Conservation (phyloP, 2,329 filamentous ascomycete genomes). For the Aspergillus ustus region DNA sequence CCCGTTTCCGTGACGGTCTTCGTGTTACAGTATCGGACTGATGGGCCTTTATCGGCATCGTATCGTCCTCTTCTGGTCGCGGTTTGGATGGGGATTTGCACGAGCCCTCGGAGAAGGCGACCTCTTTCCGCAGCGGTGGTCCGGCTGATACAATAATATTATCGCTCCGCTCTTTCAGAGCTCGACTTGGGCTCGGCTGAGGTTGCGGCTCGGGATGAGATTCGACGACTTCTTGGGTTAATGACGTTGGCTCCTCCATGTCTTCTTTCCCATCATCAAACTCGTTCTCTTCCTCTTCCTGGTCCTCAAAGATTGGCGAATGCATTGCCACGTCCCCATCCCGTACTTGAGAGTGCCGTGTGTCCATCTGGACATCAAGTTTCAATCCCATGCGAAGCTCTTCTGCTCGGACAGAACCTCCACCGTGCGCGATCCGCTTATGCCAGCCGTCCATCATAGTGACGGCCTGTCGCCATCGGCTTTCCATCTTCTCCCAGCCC, state of each 20-base stretch:
- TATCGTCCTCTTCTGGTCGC: conserved; percentile 38
- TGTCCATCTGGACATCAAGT: conserved; percentile 43
- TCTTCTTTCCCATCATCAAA: conserved; percentile 32
- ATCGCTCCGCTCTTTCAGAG: conserved; percentile 42
- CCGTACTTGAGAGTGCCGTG: conserved; percentile 23
- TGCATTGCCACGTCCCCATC: conserved; percentile 31
- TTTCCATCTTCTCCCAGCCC: conserved; percentile 94
- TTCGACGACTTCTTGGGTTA: conserved; percentile 27
- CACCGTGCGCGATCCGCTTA: conserved; percentile 66
- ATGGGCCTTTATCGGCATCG: conserved; percentile 39
- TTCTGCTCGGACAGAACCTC: conserved; percentile 47
- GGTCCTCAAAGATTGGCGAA: conserved; percentile 39
- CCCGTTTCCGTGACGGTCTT: conserved; percentile 32
- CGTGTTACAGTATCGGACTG: conserved; percentile 36
- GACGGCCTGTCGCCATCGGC: conserved; percentile 85
- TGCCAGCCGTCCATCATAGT: conserved; percentile 92
- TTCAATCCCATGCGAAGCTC: conserved; percentile 49
- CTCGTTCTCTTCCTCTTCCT: conserved; percentile 35
- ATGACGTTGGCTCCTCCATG: conserved; percentile 33
- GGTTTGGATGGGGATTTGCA: conserved; percentile 34
- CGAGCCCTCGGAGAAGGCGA: conserved; percentile 42
- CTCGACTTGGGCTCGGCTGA: conserved; percentile 30
- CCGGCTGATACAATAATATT: conserved; percentile 38
- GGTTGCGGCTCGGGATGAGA: not conserved
- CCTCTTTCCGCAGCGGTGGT: conserved; percentile 38